Percentiles rank a stretch among this genome's conserved stretches.
phyloP scores from a whole-genome alignment of 2,329 filamentous ascomycete genomes.

The Niveomyces coronatus region DNA sequence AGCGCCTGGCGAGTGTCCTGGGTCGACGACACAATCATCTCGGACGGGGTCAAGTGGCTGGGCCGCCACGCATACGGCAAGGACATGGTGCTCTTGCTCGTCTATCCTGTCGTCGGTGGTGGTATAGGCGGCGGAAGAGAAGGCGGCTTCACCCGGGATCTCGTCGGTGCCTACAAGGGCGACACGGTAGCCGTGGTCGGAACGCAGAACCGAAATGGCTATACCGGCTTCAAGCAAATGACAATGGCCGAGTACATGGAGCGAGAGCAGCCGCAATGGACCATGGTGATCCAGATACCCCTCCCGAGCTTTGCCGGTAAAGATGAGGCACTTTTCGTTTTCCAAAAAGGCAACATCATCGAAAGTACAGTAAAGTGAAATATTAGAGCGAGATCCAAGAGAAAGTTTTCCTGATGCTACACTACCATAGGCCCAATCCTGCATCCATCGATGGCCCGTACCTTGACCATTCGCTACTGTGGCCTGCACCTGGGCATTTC shows the following conservation, averaged over 20 bases:
- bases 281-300: conserved; percentile 51
- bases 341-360: conserved; percentile 37
- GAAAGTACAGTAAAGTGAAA: conserved; percentile 11
- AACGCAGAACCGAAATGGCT: conserved; percentile 65
- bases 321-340: conserved; percentile 65
- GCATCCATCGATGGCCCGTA: no score
- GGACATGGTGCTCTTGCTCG: conserved; percentile 53
- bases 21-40: conserved; percentile 54
- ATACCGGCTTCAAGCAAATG: conserved; percentile 55
- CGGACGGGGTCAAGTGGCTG: conserved; percentile 51
- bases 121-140: conserved; percentile 53
- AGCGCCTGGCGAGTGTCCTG: conserved; percentile 59
- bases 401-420: no score
- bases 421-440: no score
- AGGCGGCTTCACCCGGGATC: conserved; percentile 51
- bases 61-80: conserved; percentile 35
- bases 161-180: conserved; percentile 51
- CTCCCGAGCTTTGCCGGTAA: conserved; percentile 68
- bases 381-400: no score
- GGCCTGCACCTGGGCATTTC: no score
- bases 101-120: conserved; percentile 61
- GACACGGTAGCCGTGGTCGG: conserved; percentile 61
- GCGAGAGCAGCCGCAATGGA: conserved; percentile 45
- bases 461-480: no score
- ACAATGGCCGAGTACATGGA: conserved; percentile 59